Conservation (phyloP, 352 stramenopile genomes). For the Phytophthora europaea region DNA sequence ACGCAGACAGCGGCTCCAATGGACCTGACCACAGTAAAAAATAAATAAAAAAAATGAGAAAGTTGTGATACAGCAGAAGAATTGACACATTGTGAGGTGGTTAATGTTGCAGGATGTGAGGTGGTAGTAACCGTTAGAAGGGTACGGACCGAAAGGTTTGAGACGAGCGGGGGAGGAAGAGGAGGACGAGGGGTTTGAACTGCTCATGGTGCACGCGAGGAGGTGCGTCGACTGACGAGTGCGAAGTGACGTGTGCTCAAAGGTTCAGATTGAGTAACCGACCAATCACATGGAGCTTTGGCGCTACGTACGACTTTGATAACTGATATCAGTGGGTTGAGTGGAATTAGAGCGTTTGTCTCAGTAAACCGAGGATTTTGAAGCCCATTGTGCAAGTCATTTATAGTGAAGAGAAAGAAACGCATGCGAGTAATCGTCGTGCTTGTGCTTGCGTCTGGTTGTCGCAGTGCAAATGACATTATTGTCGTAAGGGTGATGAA, state of each 20-base stretch:
- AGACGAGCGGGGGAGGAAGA: slow-evolving; percentile 18
- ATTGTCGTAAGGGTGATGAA: too few species aligned
- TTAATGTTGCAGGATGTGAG: background rate
- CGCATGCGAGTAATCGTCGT: background rate
- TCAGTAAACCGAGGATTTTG: background rate
- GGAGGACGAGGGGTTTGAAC: background rate
- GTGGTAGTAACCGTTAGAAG: background rate
- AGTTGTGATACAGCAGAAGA: background rate
- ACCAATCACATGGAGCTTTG: background rate
- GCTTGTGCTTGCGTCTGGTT: background rate
- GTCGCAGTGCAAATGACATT: background rate
- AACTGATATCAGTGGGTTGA: background rate
- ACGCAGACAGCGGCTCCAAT: slow-evolving; percentile 66
- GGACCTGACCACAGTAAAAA: slow-evolving; percentile 36
- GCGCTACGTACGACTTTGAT: background rate
- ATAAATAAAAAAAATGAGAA: background rate
- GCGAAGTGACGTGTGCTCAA: slow-evolving; percentile 17
- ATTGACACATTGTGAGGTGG: background rate
- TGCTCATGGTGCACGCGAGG: slow-evolving; percentile 20
- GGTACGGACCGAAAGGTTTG: slow-evolving; percentile 39
- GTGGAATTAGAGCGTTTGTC: background rate
- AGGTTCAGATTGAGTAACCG: background rate
- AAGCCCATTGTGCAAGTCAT: too few species aligned
- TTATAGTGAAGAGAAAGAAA: background rate
- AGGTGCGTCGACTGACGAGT: slow-evolving; percentile 7